Percentiles rank a stretch among this genome's conserved stretches.
These are phyloP conservation scores for Cadophora luteo-olivacea DNA, from an alignment of 2,329 filamentous ascomycete genomes.

Conservation along the genomic window DNA sequence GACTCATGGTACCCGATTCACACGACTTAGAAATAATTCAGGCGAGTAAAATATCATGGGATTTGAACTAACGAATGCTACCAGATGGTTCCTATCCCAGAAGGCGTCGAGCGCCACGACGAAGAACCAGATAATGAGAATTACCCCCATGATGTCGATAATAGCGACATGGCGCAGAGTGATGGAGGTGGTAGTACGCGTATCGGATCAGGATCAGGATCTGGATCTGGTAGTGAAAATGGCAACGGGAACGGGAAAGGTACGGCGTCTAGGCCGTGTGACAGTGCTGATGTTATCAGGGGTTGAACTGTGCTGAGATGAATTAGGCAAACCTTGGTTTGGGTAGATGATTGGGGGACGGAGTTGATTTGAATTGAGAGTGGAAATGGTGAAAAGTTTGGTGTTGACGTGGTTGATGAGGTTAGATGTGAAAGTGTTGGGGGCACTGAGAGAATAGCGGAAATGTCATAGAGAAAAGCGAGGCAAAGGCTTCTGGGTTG, in stretches of 20 bases:
- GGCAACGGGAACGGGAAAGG: not conserved
- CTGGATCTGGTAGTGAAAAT: not conserved
- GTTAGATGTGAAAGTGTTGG: too few species aligned
- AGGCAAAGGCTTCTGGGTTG: too few species aligned
- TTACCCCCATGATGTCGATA: slow-evolving; percentile 9
- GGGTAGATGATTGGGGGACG: not conserved
- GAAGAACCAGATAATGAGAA: slow-evolving; percentile 52
- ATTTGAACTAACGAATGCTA: not conserved
- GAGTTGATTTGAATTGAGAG: not conserved
- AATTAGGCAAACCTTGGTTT: not conserved
- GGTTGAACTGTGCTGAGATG: not conserved
- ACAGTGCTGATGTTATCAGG: not conserved
- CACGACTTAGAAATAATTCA: too few species aligned
- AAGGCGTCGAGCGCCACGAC: slow-evolving; percentile 63
- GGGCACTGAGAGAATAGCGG: too few species aligned
- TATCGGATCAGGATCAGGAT: not conserved
- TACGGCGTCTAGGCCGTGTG: not conserved
- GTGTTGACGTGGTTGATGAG: not conserved
- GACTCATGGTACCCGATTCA: too few species aligned
- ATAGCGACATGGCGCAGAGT: slow-evolving; percentile 1
- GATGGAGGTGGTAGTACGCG: slow-evolving; percentile 15
- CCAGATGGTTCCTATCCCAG: slow-evolving; percentile 69
- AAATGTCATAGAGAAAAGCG: too few species aligned
- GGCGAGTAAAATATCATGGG: too few species aligned
- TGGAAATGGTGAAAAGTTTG: too few species aligned